Evolutionary conservation across 1,139 yeast genomes (phyloP), one percentile per base, ranked within the genome.

Genomic region (Geotrichum siamense): DNA sequence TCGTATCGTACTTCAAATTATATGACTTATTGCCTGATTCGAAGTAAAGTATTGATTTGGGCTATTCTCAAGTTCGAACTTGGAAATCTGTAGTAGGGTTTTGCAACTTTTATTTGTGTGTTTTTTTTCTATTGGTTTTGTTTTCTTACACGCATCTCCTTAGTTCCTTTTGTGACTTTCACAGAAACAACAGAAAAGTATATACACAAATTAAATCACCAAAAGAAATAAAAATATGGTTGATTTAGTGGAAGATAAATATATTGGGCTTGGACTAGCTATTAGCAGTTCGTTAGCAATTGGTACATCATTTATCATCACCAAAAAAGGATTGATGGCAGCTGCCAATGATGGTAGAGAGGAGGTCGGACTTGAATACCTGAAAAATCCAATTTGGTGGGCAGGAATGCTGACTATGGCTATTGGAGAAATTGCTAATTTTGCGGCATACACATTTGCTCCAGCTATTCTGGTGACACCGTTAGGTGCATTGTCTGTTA

Each of bases 361-460:
- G 46, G 84, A 81, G 28, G 84, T 82, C 47, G 83, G 85, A 17
- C 78, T 74, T 57, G 79, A 81, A 56, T 86, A 86, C 60, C 68
- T 86, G 50, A 78, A 74, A 53, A 85, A 84, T 60, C 96, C 96
- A 8, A 76, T 85, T 38, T 86, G 96, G 96, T 84, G 95, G 87
- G 86, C 93, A 0, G 96, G 96, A 13, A 86, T 87, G 75, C 58
- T 79, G 28, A 78, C 93, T 44, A 87, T 86, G 96, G 94, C 93
- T 1, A 65, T 86, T 29, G 96, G 96, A 3, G 96, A 86, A 61
- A 68, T 86, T 38, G 95, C 96, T 47, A 86, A 86, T 62, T 86
- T 86, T 62, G 96, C 96, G 10, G 96, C 96, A 1, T 86, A 86
- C 59, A 87, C 96, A 1, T 86, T 86, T 71, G 96, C 96, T 0